Evolutionary conservation across 2,329 filamentous ascomycete genomes (phyloP), one percentile per base, ranked within the genome.

Genomic region (Pseudogymnoascus pannorum): DNA sequence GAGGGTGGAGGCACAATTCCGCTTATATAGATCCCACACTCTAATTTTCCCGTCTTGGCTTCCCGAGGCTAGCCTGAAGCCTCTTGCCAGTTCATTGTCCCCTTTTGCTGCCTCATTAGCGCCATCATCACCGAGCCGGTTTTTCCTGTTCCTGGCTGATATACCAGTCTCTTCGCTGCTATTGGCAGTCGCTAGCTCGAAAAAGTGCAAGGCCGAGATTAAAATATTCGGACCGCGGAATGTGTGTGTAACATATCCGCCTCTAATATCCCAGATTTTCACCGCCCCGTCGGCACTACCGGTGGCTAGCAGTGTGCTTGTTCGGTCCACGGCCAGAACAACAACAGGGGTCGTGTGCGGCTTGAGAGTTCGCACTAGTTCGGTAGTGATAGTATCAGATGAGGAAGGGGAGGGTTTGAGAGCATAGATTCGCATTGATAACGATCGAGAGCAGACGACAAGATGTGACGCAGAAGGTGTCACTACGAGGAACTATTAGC

Each of bases 181-280:
- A 9, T 74, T 71, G 44, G 71, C 69, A 9, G 77, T 72, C 22
- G 86, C 80, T 14, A 90, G 79, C 70, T 96, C 88, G 72, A 97
- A 99, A 75, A 99, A 97, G 68, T 88, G 87, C 16, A 99, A 79
- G 0, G 94, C 91, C 11, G 94, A 96, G 4, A 99, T 85, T 20
- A 99, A 82, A 8, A 94, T 92, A 63, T 92, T 92, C 61, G 96
- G 93, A 1, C 92, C 92, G 67, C 93, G 89, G 74, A 99, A 96
- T 0, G 91, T 96, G 75, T 99, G 94, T 26, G 95, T 99, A 31
- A 92, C 86, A 74, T 89, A 97, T 20, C 94, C 94, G 48, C 87
- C 91, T 58, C 82, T 80, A 63, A 99, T 91, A 75, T 99, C 94
- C 93, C 93, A 99, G 59, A 99, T 87, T 74, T 99, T 99, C 69